These are phyloP conservation scores for Solanum etuberosum DNA, from an alignment of 257 asterid genomes.

Conservation along the genomic window DNA sequence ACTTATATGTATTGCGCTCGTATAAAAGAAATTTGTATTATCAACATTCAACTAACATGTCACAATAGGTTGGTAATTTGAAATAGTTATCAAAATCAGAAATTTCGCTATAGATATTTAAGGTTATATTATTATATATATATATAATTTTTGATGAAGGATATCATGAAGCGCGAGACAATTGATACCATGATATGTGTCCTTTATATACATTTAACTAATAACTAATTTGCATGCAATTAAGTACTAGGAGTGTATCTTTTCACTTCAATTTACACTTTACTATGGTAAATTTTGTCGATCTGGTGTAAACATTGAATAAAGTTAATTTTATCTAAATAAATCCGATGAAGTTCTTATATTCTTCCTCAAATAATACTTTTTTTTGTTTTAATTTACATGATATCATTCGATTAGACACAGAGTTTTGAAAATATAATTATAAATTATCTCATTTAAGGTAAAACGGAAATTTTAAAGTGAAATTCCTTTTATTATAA, in stretches of 20 bases:
- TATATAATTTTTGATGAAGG: not conserved
- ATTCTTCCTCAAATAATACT: not conserved
- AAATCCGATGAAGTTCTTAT: not conserved
- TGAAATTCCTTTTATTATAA: too few species aligned
- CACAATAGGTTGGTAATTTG: rapidly evolving
- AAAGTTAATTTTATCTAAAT: not conserved
- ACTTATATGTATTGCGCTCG: rapidly evolving
- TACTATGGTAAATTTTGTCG: not conserved
- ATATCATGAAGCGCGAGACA: not conserved
- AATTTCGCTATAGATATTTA: not conserved
- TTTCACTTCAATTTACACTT: not conserved
- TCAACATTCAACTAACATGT: not conserved
- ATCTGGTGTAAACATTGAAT: rapidly evolving
- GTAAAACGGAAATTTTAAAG: too few species aligned
- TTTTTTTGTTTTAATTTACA: too few species aligned
- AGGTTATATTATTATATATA: not conserved
- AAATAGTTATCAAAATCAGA: not conserved
- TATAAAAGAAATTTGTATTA: rapidly evolving
- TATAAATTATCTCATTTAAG: not conserved
- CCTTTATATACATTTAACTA: not conserved
- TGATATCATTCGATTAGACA: not conserved
- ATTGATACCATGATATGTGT: not conserved
- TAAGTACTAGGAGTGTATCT: not conserved
- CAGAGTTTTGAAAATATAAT: too few species aligned
- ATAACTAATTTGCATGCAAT: not conserved